Evolutionary conservation across 495 filamentous ascomycete species (phyloP).

Genomic region (Tuber melanosporum): DNA sequence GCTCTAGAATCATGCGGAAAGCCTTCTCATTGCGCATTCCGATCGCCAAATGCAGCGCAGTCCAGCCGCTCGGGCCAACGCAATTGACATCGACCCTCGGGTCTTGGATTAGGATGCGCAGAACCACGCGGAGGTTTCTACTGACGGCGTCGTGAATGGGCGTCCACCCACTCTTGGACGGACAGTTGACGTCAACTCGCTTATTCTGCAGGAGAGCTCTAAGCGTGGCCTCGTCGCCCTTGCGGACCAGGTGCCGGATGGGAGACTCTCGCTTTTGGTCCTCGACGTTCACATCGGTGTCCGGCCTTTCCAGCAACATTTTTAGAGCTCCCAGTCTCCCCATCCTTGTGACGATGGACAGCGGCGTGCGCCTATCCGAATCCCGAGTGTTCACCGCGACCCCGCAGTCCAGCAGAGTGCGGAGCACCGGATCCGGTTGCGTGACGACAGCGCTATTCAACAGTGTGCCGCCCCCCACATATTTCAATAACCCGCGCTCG

Average conservation of each 20-base stretch:
- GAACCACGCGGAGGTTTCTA: background rate
- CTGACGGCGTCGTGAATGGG: background rate
- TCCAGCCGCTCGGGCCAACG: background rate
- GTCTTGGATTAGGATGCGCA: background rate
- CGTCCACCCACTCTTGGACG: background rate
- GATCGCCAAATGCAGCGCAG: background rate
- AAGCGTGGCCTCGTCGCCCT: background rate
- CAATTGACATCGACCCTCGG: background rate
- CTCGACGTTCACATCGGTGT: background rate
- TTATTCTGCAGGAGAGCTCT: background rate
- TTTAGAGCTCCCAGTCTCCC: background rate
- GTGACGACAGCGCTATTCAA: constrained; percentile 1
- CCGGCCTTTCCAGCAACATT: background rate
- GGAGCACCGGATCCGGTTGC: background rate
- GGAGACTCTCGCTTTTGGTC: background rate
- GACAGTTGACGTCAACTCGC: background rate
- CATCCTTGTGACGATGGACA: background rate
- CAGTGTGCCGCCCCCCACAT: background rate
- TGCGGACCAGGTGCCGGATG: background rate
- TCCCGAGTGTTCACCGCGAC: background rate
- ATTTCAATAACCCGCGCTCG: background rate
- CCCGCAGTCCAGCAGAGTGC: background rate
- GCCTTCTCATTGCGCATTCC: background rate
- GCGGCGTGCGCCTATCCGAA: background rate
- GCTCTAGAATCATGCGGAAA: background rate